Percentiles rank a stretch among this genome's conserved stretches.
Evolutionary conservation across 805 yeast species (phyloP).

Genomic region (Crinitomyces ghanaensis): DNA sequence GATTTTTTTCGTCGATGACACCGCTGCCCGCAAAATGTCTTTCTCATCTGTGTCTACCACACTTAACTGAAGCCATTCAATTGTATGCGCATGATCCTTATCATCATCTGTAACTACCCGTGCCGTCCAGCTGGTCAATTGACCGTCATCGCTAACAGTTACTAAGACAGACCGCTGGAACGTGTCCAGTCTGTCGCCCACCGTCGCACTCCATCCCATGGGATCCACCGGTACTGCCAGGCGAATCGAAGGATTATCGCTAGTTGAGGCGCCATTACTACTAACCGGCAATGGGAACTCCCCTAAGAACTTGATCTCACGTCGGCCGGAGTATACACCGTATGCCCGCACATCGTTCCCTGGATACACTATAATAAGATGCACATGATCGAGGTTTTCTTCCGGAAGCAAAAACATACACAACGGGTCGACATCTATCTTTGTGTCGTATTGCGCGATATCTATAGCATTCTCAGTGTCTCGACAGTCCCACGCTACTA

Average conservation of each 20-base stretch:
- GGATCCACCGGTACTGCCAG: conserved; percentile 56
- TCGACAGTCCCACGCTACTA: conserved; percentile 57
- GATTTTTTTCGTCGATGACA: conserved; percentile 64
- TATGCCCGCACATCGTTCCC: conserved; percentile 16
- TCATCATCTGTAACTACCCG: conserved; percentile 17
- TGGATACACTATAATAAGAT: conserved; percentile 14
- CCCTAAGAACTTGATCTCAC: conserved; percentile 9
- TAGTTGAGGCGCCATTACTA: no score
- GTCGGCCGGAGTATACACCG: conserved; percentile 2
- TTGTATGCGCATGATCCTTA: no score
- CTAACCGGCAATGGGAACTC: conserved; percentile 18
- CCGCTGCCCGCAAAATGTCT: conserved; percentile 46
- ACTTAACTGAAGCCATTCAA: conserved; percentile 44
- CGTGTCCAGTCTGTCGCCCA: conserved; percentile 24
- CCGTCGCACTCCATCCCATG: conserved; percentile 38
- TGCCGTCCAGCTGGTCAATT: conserved; percentile 38
- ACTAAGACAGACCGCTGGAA: conserved; percentile 42
- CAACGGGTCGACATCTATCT: conserved; percentile 12
- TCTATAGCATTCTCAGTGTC: conserved; percentile 9
- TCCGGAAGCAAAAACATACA: conserved; percentile 31
- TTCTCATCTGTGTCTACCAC: conserved; percentile 44
- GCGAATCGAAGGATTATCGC: no score
- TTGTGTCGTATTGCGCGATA: neutral
- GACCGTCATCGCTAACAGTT: conserved; percentile 42
- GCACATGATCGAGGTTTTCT: conserved; percentile 6